Base-by-base conservation (phyloP, 352 stramenopile species). In the Phytopythium boreale region DNA sequence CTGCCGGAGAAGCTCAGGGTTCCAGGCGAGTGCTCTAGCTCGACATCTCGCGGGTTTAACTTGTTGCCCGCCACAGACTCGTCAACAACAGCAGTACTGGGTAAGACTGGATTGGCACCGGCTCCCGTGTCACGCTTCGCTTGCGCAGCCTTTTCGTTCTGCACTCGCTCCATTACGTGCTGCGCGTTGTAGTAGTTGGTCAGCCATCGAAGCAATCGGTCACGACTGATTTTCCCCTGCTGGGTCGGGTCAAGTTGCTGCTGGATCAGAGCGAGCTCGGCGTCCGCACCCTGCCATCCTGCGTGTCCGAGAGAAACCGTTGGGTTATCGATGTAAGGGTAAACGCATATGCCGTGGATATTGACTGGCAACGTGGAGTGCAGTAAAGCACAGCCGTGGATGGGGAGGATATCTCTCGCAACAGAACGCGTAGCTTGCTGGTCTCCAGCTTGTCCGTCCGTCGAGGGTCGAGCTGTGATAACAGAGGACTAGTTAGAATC, bases 381-480 rank as follows among this genome's bases (percentile, higher is more conserved):
- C 2, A 26, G 5, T 22, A 14, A 39, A 12, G 34, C 34, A 39
- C 1, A 39, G 14, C 11, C 53, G 37, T 51, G 27, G 37, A 75
- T 52, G 46, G n/a, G 22, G 12, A 84, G 71, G 81, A 90, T 88
- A 90, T 89, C 51, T 65, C 71, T 70, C 72, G 73, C n/a, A 92
- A 69, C 2, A 92, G 61, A 2, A 64, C 39, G 7, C 58, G 74
- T 0, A 92, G 66, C 50, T 83, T 88, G 26, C 64, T 63, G 15
- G 50, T 56, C 22, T 89, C 79, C 27, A 90, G 63, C 57, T 71
- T 76, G 26, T 77, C 73, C 0, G 63, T 80, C 22, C 72, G 68
- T 19, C 67, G 66, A 36, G 61, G 56, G 67, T 91, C 82, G 51
- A 77, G 66, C 81, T 90, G 50, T 10, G 4, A 17, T 50, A 9